phyloP scores from a whole-genome alignment of 2,329 filamentous ascomycete species.

The Pseudofabraea citricarpa region DNA sequence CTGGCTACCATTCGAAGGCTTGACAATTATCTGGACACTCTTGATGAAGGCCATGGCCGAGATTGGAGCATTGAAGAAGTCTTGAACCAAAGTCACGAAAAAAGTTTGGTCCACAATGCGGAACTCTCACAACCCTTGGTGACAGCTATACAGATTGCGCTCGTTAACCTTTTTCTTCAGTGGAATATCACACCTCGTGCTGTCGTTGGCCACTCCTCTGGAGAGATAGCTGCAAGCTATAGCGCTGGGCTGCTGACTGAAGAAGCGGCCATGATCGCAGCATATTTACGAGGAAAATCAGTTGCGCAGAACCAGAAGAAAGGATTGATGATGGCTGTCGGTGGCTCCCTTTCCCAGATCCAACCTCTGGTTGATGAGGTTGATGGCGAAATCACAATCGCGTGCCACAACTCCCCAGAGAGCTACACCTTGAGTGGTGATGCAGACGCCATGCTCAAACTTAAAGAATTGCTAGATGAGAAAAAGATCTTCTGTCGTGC shows the following conservation, averaged over 20 bases:
- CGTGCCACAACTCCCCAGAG: slow-evolving; percentile 20
- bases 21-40: neutral
- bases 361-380: neutral
- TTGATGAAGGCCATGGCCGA: neutral
- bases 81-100: neutral
- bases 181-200: slow-evolving; percentile 33
- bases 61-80: neutral
- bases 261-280: slow-evolving; percentile 33
- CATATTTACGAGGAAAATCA: slow-evolving; percentile 31
- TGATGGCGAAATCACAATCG: slow-evolving; percentile 17
- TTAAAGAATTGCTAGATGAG: slow-evolving; percentile 3
- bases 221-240: slow-evolving; percentile 41
- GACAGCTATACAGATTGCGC: slow-evolving; percentile 39
- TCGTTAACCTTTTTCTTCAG: slow-evolving; percentile 35
- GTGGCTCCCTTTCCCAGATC: slow-evolving; percentile 8
- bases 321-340: slow-evolving; percentile 23
- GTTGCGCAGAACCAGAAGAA: slow-evolving; percentile 3
- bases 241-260: slow-evolving; percentile 28
- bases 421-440: slow-evolving; percentile 15
- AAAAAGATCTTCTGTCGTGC: slow-evolving; percentile 11
- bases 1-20: neutral
- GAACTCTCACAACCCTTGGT: slow-evolving; percentile 32
- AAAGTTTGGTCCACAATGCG: slow-evolving; percentile 24
- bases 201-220: slow-evolving; percentile 38
- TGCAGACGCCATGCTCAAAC: neutral